Conservation (phyloP, 2,329 filamentous ascomycete genomes). For the Aplosporella prunicola region DNA sequence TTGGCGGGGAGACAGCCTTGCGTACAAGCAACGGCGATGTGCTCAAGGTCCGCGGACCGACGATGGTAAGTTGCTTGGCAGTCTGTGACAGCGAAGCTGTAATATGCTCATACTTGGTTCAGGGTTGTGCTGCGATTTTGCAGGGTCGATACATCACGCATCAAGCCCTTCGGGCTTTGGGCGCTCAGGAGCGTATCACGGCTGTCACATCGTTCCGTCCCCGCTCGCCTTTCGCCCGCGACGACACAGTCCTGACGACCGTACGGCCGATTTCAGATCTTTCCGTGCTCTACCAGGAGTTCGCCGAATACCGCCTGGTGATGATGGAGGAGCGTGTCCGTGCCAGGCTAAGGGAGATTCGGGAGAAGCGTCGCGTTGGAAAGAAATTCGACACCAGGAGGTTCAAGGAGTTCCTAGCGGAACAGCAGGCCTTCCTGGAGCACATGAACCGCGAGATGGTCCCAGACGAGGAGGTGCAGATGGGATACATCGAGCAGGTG, state of each 20-base stretch:
- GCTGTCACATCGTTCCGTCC: constrained; percentile 60
- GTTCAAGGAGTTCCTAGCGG: constrained; percentile 27
- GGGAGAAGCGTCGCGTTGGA: constrained; percentile 23
- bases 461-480: constrained; percentile 19
- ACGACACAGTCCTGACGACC: constrained; percentile 53
- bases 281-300: constrained; percentile 51
- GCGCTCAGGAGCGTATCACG: constrained; percentile 52
- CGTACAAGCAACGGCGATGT: constrained; percentile 44
- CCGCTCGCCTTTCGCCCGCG: constrained; percentile 42
- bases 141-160: constrained; percentile 61
- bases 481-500: constrained; percentile 21
- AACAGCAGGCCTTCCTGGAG: constrained; percentile 24
- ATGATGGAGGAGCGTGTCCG: constrained; percentile 52
- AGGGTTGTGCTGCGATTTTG: constrained; percentile 55
- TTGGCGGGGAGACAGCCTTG: constrained; percentile 57
- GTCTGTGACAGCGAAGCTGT: constrained; percentile 1
- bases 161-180: constrained; percentile 50
- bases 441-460: constrained; percentile 28
- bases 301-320: constrained; percentile 52
- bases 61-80: constrained; percentile 40
- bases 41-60: constrained; percentile 50
- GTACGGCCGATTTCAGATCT: constrained; percentile 51
- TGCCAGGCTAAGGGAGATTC: constrained; percentile 34
- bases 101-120: constrained; percentile 12
- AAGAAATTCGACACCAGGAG: constrained; percentile 23